Base-by-base conservation (phyloP, 768 basidiomycete genomes). In the Daedaleopsis nitida region DNA sequence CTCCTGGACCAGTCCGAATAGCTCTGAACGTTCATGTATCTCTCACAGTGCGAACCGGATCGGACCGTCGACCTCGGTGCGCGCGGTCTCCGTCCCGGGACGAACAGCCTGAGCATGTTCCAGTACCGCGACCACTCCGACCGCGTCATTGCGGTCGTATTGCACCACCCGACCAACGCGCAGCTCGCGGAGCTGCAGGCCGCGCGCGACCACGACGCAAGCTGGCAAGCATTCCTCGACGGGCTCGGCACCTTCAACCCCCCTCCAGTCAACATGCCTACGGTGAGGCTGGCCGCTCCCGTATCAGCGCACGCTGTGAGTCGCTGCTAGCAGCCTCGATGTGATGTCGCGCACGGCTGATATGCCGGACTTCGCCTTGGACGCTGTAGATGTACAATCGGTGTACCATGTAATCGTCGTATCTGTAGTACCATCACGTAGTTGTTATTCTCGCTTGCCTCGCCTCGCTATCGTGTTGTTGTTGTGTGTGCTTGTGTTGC, bases 81-180 rank as follows among this genome's bases (percentile, higher is more conserved):
- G 1, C 60, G 53, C 53, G 43, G n/a, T 19, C 24, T 63, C 12
- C 32, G 21, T 16, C 27, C 44, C 3, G 68, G 64, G 24, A 50
- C n/a, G 24, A 69, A 69, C 55, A 54, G 37, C 14, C 50, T 67
- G 34, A 43, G 55, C 5, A 16, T 69, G 7, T 60, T 52, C 48
- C 67, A 63, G 55, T 64, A 57, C 54, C 47, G 58, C 23, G 64
- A 65, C 52, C 58, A 57, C 54, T 60, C 58, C 1, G 61, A 65
- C n/a, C 62, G 55, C 24, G 53, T 65, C 24, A 65, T 67, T 52
- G 66, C 59, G 13, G 50, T 65, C 44, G 51, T 60, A 23, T 37
- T 67, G 6, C 68, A 69, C 49, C 47, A 53, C 1, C 68, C 65
- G 5, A 67, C 64, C 14, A 48, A 50, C 3, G 58, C 57, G 8